Evolutionary conservation across 2,329 filamentous ascomycete species (phyloP), one percentile per base, ranked within the genome.

Genomic region (Ascochyta clinopodiicola): DNA sequence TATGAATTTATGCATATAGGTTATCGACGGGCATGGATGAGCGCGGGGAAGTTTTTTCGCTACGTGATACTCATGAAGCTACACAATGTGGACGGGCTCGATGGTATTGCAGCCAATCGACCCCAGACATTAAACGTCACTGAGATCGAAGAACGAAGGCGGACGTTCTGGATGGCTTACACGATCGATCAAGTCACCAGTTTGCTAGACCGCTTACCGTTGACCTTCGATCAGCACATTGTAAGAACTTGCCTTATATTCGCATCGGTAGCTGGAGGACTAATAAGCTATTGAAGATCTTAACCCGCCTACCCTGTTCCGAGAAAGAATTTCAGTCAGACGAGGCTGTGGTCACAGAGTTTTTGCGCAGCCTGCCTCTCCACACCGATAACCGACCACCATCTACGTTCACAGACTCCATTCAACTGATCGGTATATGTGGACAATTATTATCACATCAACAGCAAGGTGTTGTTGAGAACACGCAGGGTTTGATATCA

Each of bases 281-380:
- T 44, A 34, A 50, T 12, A 22, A 13, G 15, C 15, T 6, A 15
- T 17, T 6, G 1, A 34, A 50, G 47, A 50, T 50, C 22, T 21
- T 50, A 6, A 50, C 47, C 39, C 47, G 47, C 6, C 12, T 50
- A 9, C 47, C 47, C n/a, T 50, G 47, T 25, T 17, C 47, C 6
- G 47, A 50, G 27, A 50, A 44, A 25, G 47, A 44, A n/a, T 50
- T 50, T n/a, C 47, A 50, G 19, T 50, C 47, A 29, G 47, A 50
- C 10, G 47, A 50, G 29, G 3, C 31, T 31, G 39, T 44, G 19
- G 10, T 37, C 8, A 50, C 21, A n/a, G 38, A 50, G 3, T 50
- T 50, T 22, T 12, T 44, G 17, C 39, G 15, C 39, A 44, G 32
- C 6, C 32, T 13, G 22, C 47, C 21, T 12, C 38, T 36, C 6